Percentiles rank a stretch among this genome's conserved stretches.
Evolutionary conservation across 169 alveolate species (phyloP).

Genomic region (Theileria sp.): DNA sequence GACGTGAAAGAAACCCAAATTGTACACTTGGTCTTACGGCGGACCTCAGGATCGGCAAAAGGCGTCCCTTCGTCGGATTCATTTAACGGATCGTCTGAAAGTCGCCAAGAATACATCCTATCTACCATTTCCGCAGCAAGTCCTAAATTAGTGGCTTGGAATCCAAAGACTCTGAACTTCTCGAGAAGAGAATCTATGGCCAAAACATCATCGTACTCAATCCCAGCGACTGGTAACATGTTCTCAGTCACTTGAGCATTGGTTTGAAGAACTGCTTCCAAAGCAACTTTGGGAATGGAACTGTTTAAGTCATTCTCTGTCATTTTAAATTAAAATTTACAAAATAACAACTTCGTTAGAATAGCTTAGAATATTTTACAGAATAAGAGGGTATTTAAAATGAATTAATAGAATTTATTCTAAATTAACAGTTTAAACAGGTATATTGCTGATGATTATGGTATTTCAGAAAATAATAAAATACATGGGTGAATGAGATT

Average conservation of each 20-base stretch:
- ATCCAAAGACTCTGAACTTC: constrained; percentile 69
- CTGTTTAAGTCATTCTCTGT: not conserved
- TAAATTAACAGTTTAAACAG: not conserved
- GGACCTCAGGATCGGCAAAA: constrained; percentile 71
- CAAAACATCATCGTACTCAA: constrained; percentile 61
- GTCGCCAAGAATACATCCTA: constrained; percentile 67
- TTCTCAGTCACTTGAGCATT: constrained; percentile 61
- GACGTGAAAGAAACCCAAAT: constrained; percentile 95
- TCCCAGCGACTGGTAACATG: constrained; percentile 64
- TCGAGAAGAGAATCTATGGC: constrained; percentile 62
- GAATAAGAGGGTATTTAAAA: not conserved
- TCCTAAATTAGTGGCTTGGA: constrained; percentile 79
- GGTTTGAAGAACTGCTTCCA: constrained; percentile 61
- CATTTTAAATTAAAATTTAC: not conserved
- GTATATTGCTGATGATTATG: not conserved
- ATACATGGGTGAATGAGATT: not conserved
- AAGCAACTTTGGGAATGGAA: constrained; percentile 39
- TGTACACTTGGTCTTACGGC: constrained; percentile 88
- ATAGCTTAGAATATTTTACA: not conserved
- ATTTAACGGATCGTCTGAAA: constrained; percentile 44
- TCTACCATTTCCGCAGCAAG: constrained; percentile 75
- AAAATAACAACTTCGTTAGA: not conserved
- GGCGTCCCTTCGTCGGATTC: constrained; percentile 44
- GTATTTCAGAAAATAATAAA: not conserved
- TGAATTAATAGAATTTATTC: too few species aligned